Percentiles rank a stretch among this genome's conserved stretches.
phyloP scores from a whole-genome alignment of 495 filamentous ascomycete species.

The Penicillium psychrofluorescens region DNA sequence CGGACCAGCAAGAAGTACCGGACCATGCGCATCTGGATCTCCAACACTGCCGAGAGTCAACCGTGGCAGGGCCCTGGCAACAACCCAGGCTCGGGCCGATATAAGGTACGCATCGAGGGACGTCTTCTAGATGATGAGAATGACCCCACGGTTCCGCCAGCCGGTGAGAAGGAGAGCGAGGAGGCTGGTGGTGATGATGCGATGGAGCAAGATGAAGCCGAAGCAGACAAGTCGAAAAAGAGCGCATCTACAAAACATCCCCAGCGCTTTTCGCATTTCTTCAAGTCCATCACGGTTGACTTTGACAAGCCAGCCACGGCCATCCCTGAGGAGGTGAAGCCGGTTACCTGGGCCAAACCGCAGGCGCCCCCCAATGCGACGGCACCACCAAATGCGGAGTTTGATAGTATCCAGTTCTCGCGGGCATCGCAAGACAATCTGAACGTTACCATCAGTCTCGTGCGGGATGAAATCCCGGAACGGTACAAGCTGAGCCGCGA shows the following conservation, averaged over 20 bases:
- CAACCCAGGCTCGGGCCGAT: conserved; percentile 51
- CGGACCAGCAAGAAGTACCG: conserved; percentile 74
- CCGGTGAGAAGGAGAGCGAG: conserved; percentile 54
- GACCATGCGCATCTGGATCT: conserved; percentile 89
- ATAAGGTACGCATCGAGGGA: conserved; percentile 89
- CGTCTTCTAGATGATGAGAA: conserved; percentile 73
- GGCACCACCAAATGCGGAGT: conserved; percentile 54
- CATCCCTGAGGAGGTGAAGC: conserved; percentile 47
- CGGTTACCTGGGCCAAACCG: conserved; percentile 69
- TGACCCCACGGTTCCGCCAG: conserved; percentile 34
- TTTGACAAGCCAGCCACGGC: conserved; percentile 57
- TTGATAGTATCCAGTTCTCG: conserved; percentile 88
- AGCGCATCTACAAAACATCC: conserved; percentile 34
- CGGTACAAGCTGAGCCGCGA: conserved; percentile 69
- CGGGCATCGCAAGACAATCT: conserved; percentile 85
- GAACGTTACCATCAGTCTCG: conserved; percentile 84
- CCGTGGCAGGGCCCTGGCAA: conserved; percentile 65
- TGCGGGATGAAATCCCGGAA: conserved; percentile 78
- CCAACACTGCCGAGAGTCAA: conserved; percentile 91
- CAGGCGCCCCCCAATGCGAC: conserved; percentile 45
- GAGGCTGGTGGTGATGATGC: conserved; percentile 27
- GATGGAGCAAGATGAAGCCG: conserved; percentile 53
- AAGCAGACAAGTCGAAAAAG: conserved; percentile 29
- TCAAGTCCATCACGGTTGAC: conserved; percentile 84
- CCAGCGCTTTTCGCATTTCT: conserved; percentile 83